A percentile compares a stretch with the other conserved stretches of the same genome.
Evolutionary conservation across 352 stramenopile genomes (phyloP).

Genomic region (Phytopythium mirpurense): DNA sequence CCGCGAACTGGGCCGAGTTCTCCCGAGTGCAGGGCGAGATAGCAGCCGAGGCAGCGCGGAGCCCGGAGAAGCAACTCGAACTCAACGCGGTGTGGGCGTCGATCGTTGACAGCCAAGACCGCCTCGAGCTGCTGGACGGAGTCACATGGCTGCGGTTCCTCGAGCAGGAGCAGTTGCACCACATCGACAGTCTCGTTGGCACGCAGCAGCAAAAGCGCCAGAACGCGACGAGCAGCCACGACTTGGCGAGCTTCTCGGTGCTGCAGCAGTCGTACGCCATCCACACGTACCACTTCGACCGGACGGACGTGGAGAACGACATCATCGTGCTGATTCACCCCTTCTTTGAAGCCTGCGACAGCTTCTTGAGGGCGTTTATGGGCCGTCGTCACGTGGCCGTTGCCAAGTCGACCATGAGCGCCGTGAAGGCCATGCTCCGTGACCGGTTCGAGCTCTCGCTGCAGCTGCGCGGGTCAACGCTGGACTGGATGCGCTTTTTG

Average conservation of each 20-base stretch:
- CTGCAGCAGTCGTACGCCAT: slow-evolving; percentile 84
- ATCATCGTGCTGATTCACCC: slow-evolving; percentile 69
- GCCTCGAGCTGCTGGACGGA: slow-evolving; percentile 51
- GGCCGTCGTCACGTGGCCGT: slow-evolving; percentile 2
- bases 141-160: slow-evolving; percentile 69
- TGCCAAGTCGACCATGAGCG: slow-evolving; percentile 11
- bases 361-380: slow-evolving; percentile 32
- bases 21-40: slow-evolving; percentile 23
- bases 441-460: slow-evolving; percentile 79
- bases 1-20: slow-evolving; percentile 45
- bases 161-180: slow-evolving; percentile 55
- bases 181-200: slow-evolving; percentile 39
- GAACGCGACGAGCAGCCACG: background rate
- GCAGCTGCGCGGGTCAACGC: slow-evolving; percentile 39
- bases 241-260: slow-evolving; percentile 45
- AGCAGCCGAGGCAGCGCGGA: slow-evolving; percentile 4
- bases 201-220: slow-evolving; percentile 1
- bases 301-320: slow-evolving; percentile 66
- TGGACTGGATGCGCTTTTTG: slow-evolving; percentile 81
- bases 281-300: slow-evolving; percentile 67
- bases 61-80: slow-evolving; percentile 14
- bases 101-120: slow-evolving; percentile 29
- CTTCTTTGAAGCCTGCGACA: slow-evolving; percentile 57
- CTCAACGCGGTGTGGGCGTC: slow-evolving; percentile 32
- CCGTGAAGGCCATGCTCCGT: slow-evolving; percentile 37